These are phyloP conservation scores for Deinandra increscens DNA, from an alignment of 129 eudicot species.

Conservation along the genomic window DNA sequence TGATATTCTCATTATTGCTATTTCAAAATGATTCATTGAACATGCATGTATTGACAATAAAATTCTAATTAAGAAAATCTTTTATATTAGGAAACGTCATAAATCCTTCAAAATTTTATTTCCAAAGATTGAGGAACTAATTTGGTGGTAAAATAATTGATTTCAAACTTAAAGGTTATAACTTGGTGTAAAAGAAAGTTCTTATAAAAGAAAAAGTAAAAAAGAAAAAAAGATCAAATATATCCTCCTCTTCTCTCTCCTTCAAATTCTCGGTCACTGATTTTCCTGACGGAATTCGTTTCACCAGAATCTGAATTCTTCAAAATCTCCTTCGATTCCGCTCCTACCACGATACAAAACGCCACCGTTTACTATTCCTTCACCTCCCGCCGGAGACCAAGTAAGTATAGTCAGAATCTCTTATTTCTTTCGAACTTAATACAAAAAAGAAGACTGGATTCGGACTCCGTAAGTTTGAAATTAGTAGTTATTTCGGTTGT, in stretches of 20 bases:
- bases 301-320: constrained; percentile 20
- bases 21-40: too few relatives aligned
- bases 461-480: not conserved
- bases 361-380: not conserved
- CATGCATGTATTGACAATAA: too few relatives aligned
- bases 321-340: constrained; percentile 23
- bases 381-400: constrained; percentile 9
- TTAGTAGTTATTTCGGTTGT: not conserved
- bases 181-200: too few relatives aligned
- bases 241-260: constrained; percentile 24
- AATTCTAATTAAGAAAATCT: too few relatives aligned
- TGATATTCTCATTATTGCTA: too few relatives aligned
- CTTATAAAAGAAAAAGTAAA: not conserved
- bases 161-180: too few relatives aligned
- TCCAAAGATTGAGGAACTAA: too few relatives aligned
- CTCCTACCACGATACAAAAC: constrained; percentile 18
- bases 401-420: constrained; percentile 12
- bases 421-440: not conserved
- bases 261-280: constrained; percentile 30
- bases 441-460: constrained; percentile 2
- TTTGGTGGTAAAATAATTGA: too few relatives aligned
- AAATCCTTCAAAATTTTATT: too few relatives aligned
- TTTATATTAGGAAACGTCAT: too few relatives aligned
- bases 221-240: not conserved
- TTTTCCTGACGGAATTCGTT: constrained; percentile 27